Conservation (phyloP, 2,329 filamentous ascomycete genomes). For the Thielaviopsis populi region DNA sequence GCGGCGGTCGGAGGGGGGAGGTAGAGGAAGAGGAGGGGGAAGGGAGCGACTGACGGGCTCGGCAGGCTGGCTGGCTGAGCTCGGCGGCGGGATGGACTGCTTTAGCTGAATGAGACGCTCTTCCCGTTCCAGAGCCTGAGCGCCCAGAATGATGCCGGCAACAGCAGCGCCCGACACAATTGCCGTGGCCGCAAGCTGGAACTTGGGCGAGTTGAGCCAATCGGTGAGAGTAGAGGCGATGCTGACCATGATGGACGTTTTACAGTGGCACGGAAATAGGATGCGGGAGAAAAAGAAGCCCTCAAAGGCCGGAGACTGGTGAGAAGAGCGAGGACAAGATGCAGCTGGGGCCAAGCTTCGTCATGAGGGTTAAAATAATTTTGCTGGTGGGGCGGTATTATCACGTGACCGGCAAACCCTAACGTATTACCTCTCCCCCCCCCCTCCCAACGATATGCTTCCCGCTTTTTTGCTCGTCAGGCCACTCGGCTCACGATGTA, state of each 20-base stretch:
- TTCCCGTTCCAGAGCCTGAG: slow-evolving; percentile 43
- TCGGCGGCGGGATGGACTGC: slow-evolving; percentile 38
- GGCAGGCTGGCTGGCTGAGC: slow-evolving; percentile 14
- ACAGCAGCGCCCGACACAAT: slow-evolving; percentile 47
- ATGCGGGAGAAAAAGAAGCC: background rate
- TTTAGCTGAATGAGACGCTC: slow-evolving; percentile 43
- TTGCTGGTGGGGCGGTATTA: background rate
- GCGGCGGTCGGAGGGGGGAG: no score
- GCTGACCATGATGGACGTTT: slow-evolving; percentile 8
- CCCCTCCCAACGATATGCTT: background rate
- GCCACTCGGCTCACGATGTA: background rate
- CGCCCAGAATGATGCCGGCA: slow-evolving; percentile 45
- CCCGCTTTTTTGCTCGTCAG: background rate
- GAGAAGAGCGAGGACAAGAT: slow-evolving; percentile 14
- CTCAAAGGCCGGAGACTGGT: background rate
- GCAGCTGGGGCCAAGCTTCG: background rate
- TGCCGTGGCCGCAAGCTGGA: slow-evolving; percentile 58
- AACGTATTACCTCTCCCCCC: no score
- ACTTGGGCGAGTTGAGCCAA: slow-evolving; percentile 26
- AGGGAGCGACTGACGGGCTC: slow-evolving; percentile 15
- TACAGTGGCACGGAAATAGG: background rate
- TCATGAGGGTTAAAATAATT: background rate
- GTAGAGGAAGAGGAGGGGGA: background rate
- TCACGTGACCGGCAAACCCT: background rate
- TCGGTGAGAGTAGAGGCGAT: slow-evolving; percentile 14